Conservation (phyloP, 257 asterid genomes). For the Capsicum pubescens region DNA sequence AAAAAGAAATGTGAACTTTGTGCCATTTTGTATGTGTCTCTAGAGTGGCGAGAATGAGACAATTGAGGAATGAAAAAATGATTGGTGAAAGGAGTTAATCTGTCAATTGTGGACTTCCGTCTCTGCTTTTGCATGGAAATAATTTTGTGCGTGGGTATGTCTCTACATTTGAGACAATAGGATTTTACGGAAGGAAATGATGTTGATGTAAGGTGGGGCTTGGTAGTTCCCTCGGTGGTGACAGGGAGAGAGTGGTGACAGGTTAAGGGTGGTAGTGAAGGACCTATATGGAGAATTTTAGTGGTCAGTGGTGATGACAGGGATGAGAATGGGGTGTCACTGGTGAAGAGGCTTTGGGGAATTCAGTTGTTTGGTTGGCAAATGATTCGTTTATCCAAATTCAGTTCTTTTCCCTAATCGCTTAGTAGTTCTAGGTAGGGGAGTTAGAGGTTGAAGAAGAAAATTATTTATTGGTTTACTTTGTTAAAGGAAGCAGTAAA, state of each 20-base stretch:
- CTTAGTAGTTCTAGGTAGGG: slow-evolving; percentile 1
- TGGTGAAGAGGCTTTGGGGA: too few species aligned
- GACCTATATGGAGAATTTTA: background rate
- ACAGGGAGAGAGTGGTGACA: background rate
- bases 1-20: background rate
- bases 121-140: background rate
- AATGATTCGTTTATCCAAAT: too few species aligned
- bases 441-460: background rate
- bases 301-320: background rate
- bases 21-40: background rate
- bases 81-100: background rate
- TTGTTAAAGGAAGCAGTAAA: background rate
- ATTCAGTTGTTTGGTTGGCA: too few species aligned
- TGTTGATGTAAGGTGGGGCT: background rate
- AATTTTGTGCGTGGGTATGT: background rate
- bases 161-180: background rate
- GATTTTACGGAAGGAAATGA: background rate
- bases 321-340: too few species aligned
- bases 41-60: background rate
- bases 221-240: background rate
- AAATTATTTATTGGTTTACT: background rate
- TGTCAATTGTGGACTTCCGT: background rate
- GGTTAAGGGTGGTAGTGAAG: background rate
- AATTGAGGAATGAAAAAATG: background rate
- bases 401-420: background rate